Conservation (phyloP, 2,329 filamentous ascomycete species). For the Pestalotiopsis sp. region DNA sequence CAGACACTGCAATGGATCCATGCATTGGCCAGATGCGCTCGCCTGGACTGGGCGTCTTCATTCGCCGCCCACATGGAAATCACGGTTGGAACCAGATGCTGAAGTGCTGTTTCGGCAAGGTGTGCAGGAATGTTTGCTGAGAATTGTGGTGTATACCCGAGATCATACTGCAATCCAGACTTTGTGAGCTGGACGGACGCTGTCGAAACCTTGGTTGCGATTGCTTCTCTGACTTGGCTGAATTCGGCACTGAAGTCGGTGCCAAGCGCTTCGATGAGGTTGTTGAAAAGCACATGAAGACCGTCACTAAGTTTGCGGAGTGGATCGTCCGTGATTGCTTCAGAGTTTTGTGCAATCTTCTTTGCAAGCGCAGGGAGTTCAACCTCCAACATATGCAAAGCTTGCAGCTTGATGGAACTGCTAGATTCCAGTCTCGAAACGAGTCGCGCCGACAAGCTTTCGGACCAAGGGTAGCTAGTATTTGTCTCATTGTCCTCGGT, state of each 20-base stretch:
- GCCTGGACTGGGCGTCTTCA: slow-evolving; percentile 22
- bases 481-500: background rate
- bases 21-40: slow-evolving; percentile 53
- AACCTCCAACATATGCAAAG: slow-evolving; percentile 63
- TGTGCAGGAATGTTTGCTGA: slow-evolving; percentile 27
- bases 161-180: slow-evolving; percentile 25
- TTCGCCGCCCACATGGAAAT: slow-evolving; percentile 42
- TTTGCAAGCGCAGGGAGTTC: slow-evolving; percentile 65
- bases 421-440: slow-evolving; percentile 56
- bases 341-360: slow-evolving; percentile 52
- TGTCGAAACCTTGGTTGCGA: slow-evolving; percentile 16
- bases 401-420: slow-evolving; percentile 56
- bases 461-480: slow-evolving; percentile 45
- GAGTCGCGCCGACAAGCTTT: slow-evolving; percentile 51
- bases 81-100: slow-evolving; percentile 47
- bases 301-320: slow-evolving; percentile 48
- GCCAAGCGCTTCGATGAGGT: slow-evolving; percentile 42
- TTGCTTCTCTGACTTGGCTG: slow-evolving; percentile 22
- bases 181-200: slow-evolving; percentile 21
- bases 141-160: background rate
- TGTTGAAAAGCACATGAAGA: slow-evolving; percentile 47
- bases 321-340: slow-evolving; percentile 52
- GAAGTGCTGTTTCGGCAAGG: slow-evolving; percentile 35
- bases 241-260: slow-evolving; percentile 31
- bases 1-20: slow-evolving; percentile 78